These are phyloP conservation scores for Aegle marmelos DNA, from an alignment of 345 rosid genomes.

Conservation along the genomic window DNA sequence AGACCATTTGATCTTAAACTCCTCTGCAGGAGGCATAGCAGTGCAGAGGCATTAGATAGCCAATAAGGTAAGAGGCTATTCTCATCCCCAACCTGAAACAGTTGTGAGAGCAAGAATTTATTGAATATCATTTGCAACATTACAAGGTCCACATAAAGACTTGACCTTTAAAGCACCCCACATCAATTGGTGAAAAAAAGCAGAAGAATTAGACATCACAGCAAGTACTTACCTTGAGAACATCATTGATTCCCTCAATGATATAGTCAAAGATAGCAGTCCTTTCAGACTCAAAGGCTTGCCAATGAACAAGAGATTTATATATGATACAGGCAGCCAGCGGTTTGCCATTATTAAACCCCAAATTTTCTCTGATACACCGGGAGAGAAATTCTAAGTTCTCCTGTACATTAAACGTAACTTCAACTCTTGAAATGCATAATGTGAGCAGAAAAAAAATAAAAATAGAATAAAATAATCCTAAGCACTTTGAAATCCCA, in stretches of 20 bases:
- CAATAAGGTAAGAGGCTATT: conserved; percentile 74
- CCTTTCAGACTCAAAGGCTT: conserved; percentile 88
- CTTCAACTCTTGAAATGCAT: conserved; percentile 7
- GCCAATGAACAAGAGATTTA: conserved; percentile 94
- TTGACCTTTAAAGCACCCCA: background rate
- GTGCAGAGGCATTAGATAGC: conserved; percentile 94
- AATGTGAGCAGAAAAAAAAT: conserved; percentile 14
- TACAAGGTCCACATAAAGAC: background rate
- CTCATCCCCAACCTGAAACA: conserved; percentile 77
- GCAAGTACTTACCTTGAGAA: conserved; percentile 57
- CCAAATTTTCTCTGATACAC: conserved; percentile 83
- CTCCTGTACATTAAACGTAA: conserved; percentile 51
- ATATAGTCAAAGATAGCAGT: conserved; percentile 82
- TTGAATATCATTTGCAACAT: background rate
- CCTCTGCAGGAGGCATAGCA: conserved; percentile 89
- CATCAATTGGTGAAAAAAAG: background rate
- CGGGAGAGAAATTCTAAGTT: conserved; percentile 78
- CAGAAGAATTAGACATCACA: background rate
- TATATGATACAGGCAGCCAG: conserved; percentile 85
- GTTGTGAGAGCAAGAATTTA: conserved; percentile 8
- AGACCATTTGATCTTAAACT: conserved; percentile 78
- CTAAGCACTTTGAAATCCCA: background rate
- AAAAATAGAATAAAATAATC: background rate
- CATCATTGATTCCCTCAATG: conserved; percentile 85
- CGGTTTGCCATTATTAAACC: conserved; percentile 79